Evolutionary conservation across 2,329 filamentous ascomycete species (phyloP).

Genomic region (Ophiostoma montium): DNA sequence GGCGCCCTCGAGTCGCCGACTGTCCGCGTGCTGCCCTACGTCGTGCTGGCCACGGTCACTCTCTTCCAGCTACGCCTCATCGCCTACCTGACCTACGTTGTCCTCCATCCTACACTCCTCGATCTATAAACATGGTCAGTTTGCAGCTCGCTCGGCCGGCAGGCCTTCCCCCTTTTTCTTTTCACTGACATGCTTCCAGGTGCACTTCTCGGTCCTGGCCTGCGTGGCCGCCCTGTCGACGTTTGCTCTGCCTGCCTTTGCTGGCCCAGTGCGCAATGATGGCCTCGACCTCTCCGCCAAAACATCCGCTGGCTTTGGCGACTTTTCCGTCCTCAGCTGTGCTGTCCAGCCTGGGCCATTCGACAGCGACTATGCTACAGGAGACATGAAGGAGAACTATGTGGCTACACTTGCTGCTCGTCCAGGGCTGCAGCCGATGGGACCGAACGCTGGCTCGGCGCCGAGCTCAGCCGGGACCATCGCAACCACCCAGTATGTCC

Average conservation of each 20-base stretch:
- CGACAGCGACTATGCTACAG: too few relatives aligned
- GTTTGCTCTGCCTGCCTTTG: not conserved
- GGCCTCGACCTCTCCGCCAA: too few relatives aligned
- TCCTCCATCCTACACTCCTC: not conserved
- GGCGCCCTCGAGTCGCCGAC: conserved; percentile 3
- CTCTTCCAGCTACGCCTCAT: conserved; percentile 5
- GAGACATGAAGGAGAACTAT: not conserved
- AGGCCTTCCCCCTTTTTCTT: not conserved
- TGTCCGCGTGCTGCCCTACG: conserved; percentile 1
- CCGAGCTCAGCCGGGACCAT: not conserved
- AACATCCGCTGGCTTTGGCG: too few relatives aligned
- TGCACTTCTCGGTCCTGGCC: not conserved
- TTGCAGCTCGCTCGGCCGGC: too few relatives aligned
- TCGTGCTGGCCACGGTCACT: not conserved
- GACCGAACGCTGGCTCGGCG: too few relatives aligned
- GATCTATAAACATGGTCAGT: not conserved
- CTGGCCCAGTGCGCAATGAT: not conserved
- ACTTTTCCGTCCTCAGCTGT: too few relatives aligned
- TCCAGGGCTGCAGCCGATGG: not conserved
- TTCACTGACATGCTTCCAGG: not conserved
- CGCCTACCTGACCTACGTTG: conserved; percentile 3
- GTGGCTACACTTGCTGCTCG: not conserved
- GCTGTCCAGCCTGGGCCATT: too few relatives aligned
- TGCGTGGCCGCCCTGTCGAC: too few relatives aligned
- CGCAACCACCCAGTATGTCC: not conserved